Conservation (phyloP, 768 basidiomycete species). For the Hysterangium stoloniferum region DNA sequence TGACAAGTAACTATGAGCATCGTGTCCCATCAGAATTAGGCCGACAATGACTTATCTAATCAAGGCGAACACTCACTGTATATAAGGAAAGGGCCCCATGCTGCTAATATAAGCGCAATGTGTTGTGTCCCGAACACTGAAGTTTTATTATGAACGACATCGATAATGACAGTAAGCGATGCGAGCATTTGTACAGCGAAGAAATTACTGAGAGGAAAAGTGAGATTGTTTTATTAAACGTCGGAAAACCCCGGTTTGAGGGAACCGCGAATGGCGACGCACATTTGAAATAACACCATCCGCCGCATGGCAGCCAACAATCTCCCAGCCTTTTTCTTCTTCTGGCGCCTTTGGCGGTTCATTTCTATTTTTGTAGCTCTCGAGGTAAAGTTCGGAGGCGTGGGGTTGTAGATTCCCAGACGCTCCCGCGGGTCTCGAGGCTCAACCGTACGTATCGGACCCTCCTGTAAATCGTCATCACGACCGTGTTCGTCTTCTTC, state of each 20-base stretch:
- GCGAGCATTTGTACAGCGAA: conserved; percentile 40
- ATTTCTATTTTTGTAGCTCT: neutral
- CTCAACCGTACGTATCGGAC: neutral
- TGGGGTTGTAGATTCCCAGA: neutral
- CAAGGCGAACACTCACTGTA: conserved; percentile 43
- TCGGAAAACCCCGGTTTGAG: too few species aligned
- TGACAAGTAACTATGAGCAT: too few species aligned
- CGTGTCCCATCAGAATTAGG: too few species aligned
- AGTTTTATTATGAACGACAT: conserved; percentile 31
- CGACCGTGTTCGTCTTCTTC: neutral
- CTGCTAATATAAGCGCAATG: conserved; percentile 47
- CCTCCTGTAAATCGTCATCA: neutral
- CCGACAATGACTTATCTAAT: too few species aligned
- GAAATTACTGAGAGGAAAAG: conserved; percentile 29
- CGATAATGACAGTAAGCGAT: conserved; percentile 43
- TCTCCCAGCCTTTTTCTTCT: neutral
- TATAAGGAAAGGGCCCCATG: conserved; percentile 51
- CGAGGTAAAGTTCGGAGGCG: neutral
- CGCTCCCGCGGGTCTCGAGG: neutral
- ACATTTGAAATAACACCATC: conserved; percentile 51
- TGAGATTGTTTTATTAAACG: too few species aligned
- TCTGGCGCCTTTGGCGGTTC: neutral
- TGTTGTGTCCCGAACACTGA: conserved; percentile 59
- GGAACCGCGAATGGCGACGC: too few species aligned
- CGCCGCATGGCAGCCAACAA: conserved; percentile 38